These are phyloP conservation scores for Sambucus nigra DNA, from an alignment of 129 eudicot species.

Conservation along the genomic window DNA sequence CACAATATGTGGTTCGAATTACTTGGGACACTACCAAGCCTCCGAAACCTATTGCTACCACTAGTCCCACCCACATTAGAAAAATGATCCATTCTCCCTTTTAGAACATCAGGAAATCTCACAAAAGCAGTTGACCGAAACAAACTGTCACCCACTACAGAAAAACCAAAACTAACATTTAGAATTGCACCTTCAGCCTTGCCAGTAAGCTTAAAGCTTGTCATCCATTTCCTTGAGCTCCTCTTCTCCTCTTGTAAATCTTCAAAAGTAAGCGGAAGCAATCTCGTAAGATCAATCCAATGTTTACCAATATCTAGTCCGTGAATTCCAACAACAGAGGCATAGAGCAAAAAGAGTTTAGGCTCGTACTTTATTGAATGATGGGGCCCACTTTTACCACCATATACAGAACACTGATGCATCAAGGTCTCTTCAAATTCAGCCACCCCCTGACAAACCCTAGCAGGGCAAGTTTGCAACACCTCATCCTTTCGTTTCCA, in stretches of 20 bases:
- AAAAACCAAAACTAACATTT: slow-evolving; percentile 64
- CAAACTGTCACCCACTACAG: slow-evolving; percentile 27
- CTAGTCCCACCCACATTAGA: slow-evolving; percentile 8
- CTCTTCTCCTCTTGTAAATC: slow-evolving; percentile 48
- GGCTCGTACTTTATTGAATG: slow-evolving; percentile 53
- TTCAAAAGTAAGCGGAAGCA: slow-evolving; percentile 54
- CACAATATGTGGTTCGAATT: slow-evolving; percentile 22
- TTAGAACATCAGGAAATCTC: slow-evolving; percentile 20
- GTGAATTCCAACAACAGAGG: slow-evolving; percentile 39
- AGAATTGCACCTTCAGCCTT: slow-evolving; percentile 64
- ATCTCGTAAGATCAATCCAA: slow-evolving; percentile 59
- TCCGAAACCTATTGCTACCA: slow-evolving; percentile 18
- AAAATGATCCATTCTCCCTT: slow-evolving; percentile 13
- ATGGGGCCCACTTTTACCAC: slow-evolving; percentile 33
- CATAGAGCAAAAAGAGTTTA: slow-evolving; percentile 44
- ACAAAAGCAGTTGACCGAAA: slow-evolving; percentile 12
- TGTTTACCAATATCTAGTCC: slow-evolving; percentile 50
- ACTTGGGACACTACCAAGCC: slow-evolving; percentile 35
- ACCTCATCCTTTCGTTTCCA: slow-evolving; percentile 55
- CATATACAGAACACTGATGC: slow-evolving; percentile 42
- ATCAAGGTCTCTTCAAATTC: slow-evolving; percentile 57
- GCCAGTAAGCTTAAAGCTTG: slow-evolving; percentile 60
- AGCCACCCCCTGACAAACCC: slow-evolving; percentile 40
- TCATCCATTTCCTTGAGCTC: slow-evolving; percentile 50
- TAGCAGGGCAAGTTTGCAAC: slow-evolving; percentile 27